phyloP scores from a whole-genome alignment of 2,329 filamentous ascomycete genomes.

The Exophiala lecanii-corni region DNA sequence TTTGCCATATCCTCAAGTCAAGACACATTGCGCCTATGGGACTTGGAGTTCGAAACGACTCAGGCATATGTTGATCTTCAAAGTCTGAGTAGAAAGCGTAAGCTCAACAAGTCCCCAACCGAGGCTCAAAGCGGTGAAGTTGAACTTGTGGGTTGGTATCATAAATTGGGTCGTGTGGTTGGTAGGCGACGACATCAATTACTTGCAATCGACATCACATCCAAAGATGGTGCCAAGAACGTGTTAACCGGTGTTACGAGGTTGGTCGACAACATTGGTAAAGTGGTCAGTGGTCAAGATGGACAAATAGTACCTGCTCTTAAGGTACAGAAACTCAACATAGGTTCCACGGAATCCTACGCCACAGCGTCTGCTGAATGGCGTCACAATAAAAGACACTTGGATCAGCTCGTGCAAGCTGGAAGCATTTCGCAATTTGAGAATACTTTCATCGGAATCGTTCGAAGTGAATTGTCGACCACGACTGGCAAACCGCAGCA shows the following conservation, averaged over 20 bases:
- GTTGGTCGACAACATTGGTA: slow-evolving; percentile 22
- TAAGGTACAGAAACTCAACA: slow-evolving; percentile 1
- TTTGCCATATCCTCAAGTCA: slow-evolving; percentile 38
- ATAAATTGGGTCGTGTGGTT: slow-evolving; percentile 40
- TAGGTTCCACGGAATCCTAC: slow-evolving; percentile 26
- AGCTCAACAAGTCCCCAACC: slow-evolving; percentile 15
- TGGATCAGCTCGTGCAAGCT: slow-evolving; percentile 17
- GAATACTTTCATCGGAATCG: slow-evolving; percentile 11
- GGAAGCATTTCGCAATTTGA: slow-evolving; percentile 21
- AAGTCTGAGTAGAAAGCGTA: slow-evolving; percentile 26
- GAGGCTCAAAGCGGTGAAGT: slow-evolving; percentile 27
- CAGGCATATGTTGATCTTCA: slow-evolving; percentile 38
- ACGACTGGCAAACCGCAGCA: neutral
- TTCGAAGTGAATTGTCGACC: slow-evolving; percentile 4
- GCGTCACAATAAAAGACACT: slow-evolving; percentile 30
- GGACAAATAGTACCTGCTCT: neutral
- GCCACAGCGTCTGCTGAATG: slow-evolving; percentile 5
- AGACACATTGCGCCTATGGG: slow-evolving; percentile 41
- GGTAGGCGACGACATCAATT: slow-evolving; percentile 39
- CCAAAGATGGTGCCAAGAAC: slow-evolving; percentile 25
- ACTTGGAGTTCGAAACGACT: slow-evolving; percentile 44
- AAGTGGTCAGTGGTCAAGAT: slow-evolving; percentile 5
- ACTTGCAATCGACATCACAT: slow-evolving; percentile 41
- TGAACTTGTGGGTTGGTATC: slow-evolving; percentile 41
- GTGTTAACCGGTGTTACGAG: slow-evolving; percentile 14